Evolutionary conservation across 2,329 filamentous ascomycete genomes (phyloP).

Genomic region (Colletotrichum tamarilloi): DNA sequence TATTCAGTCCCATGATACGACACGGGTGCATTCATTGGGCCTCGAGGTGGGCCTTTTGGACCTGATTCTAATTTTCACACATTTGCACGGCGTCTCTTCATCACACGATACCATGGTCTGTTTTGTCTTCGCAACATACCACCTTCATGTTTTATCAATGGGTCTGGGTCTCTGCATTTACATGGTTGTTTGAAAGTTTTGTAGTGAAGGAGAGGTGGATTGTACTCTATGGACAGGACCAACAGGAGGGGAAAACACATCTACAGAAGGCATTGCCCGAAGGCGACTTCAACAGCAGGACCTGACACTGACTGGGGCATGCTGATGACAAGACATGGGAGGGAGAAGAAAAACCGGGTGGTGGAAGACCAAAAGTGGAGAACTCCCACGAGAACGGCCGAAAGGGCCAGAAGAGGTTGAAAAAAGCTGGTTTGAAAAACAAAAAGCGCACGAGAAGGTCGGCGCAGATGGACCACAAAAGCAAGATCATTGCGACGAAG

Average conservation of each 20-base stretch:
- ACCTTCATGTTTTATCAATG: slow-evolving; percentile 33
- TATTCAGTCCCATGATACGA: not conserved
- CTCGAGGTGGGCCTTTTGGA: not conserved
- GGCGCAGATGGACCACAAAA: slow-evolving; percentile 18
- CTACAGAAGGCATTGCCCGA: slow-evolving; percentile 33
- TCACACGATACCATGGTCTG: slow-evolving; percentile 39
- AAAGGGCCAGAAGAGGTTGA: not conserved
- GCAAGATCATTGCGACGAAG: slow-evolving; percentile 8
- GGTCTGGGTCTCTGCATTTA: slow-evolving; percentile 27
- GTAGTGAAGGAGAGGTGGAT: slow-evolving; percentile 8
- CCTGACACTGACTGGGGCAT: slow-evolving; percentile 24
- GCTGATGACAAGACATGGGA: not conserved
- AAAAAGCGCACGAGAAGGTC: not conserved
- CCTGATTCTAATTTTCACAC: slow-evolving; percentile 27
- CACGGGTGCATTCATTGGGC: not conserved
- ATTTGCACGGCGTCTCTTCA: slow-evolving; percentile 35
- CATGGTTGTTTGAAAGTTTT: slow-evolving; percentile 17
- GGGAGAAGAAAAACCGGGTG: not conserved
- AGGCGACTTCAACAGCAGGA: slow-evolving; percentile 33
- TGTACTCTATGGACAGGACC: slow-evolving; percentile 31
- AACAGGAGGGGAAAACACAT: slow-evolving; percentile 8
- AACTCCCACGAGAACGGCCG: slow-evolving; percentile 12
- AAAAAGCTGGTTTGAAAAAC: slow-evolving; percentile 22
- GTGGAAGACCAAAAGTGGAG: slow-evolving; percentile 32
- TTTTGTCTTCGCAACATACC: slow-evolving; percentile 34